A percentile compares a stretch with the other conserved stretches of the same genome.
These are phyloP conservation scores for Schwanniomyces occidentalis DNA, from an alignment of 805 yeast species.

Conservation along the genomic window DNA sequence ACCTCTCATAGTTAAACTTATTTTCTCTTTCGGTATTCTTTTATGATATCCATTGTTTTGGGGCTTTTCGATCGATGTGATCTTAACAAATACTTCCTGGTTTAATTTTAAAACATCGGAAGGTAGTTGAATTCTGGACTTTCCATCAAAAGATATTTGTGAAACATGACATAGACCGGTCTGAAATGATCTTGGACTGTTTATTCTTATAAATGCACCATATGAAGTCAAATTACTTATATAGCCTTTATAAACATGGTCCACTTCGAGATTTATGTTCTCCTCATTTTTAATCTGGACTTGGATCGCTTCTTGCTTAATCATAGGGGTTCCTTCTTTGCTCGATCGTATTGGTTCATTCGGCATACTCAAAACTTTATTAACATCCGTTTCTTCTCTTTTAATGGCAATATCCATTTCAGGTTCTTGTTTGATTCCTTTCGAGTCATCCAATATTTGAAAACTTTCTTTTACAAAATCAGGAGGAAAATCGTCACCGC, in stretches of 20 bases:
- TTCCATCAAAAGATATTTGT: slow-evolving; percentile 49
- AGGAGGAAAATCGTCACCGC: slow-evolving; percentile 41
- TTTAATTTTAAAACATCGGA: slow-evolving; percentile 54
- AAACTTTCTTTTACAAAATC: slow-evolving; percentile 26
- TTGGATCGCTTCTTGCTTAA: slow-evolving; percentile 4
- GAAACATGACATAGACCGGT: slow-evolving; percentile 79
- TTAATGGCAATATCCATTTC: slow-evolving; percentile 2
- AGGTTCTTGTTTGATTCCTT: slow-evolving; percentile 7
- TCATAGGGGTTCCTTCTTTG: slow-evolving; percentile 3
- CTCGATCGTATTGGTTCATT: slow-evolving; percentile 9
- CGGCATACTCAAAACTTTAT: slow-evolving; percentile 16
- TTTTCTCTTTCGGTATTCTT: slow-evolving; percentile 19
- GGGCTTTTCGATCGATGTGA: slow-evolving; percentile 36
- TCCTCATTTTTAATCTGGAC: neutral
- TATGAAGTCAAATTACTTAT: slow-evolving; percentile 62
- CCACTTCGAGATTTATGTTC: slow-evolving; percentile 29
- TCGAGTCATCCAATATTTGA: slow-evolving; percentile 10
- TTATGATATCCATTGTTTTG: slow-evolving; percentile 31
- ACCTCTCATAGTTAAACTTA: slow-evolving; percentile 67
- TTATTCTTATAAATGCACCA: slow-evolving; percentile 75
- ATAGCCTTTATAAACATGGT: slow-evolving; percentile 57
- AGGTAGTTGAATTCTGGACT: slow-evolving; percentile 54
- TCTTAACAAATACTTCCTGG: slow-evolving; percentile 67
- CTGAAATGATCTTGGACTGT: slow-evolving; percentile 28
- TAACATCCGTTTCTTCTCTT: slow-evolving; percentile 3